Base-by-base conservation (phyloP, 768 basidiomycete genomes). In the Ramaria sp. region DNA sequence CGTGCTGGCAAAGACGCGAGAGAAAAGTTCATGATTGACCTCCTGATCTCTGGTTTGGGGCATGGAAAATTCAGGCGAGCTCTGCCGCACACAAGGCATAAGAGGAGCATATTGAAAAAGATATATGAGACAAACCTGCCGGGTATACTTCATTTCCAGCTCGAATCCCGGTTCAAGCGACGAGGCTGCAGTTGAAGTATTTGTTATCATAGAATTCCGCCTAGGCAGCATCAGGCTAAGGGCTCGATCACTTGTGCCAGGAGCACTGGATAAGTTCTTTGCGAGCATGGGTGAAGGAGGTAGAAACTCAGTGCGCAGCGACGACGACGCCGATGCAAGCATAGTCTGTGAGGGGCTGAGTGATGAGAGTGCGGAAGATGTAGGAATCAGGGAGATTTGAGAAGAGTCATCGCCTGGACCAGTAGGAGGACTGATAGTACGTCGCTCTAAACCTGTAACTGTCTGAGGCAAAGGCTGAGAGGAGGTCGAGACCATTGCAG, bases 211-310 rank as follows among this genome's bases (percentile, higher is more conserved):
- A 30, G 48, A 27, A 6, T 49, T 49, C 27, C 39, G 59, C 55
- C 37, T 6, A 24, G 48, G 63, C 62, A 1, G 51, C 49, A 30
- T 66, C 55, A 20, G 64, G 51, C 24, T 31, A 34, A 63, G 84
- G 86, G 10, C 84, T 87, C 2, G 84, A 84, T 61, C 76, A 81
- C 41, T 27, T 7, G 34, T 27, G 15, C 48, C 27, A 30, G 48
- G 15, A 52, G 4, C 11, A 22, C 7, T 38, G 51, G 7, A 39
- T 37, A 13, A 7, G 7, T 33, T 9, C 11, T 27, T 20, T 22
- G 27, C 19, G 72, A 66, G 63, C 80, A 81, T 0, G 81, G 9
- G 78, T 80, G 31, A 87, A 75, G 50, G 86, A 85, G 46, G 85
- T 63, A 10, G 75, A 71, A 13, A 73, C 71, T 41, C 73, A 70